Percentiles rank a stretch among this genome's conserved stretches.
These are phyloP conservation scores for Porcisia deanei DNA, from an alignment of 208 protist genomes.

Conservation along the genomic window DNA sequence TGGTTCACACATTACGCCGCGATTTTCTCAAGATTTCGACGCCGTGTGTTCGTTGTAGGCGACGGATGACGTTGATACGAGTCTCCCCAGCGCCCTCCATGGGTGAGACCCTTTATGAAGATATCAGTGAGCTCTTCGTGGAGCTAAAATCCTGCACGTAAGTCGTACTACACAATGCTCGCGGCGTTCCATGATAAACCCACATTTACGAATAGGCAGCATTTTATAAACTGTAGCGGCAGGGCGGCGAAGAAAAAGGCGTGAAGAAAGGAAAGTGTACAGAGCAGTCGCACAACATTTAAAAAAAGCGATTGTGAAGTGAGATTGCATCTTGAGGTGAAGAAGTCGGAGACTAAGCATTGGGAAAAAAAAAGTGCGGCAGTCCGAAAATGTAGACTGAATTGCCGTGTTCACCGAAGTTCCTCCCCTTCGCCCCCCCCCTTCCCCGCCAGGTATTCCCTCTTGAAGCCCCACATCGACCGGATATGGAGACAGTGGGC, in stretches of 20 bases:
- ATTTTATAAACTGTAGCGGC: not conserved
- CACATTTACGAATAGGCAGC: not conserved
- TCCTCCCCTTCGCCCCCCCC: too few species aligned
- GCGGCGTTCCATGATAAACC: not conserved
- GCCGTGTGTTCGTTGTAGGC: not conserved
- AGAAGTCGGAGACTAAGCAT: too few species aligned
- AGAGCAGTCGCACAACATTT: too few species aligned
- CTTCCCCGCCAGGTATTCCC: too few species aligned
- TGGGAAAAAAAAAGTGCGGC: too few species aligned
- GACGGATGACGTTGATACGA: constrained; percentile 6
- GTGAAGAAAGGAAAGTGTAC: not conserved
- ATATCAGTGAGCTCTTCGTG: constrained; percentile 6
- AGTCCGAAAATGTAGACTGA: too few species aligned
- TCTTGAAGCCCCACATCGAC: too few species aligned
- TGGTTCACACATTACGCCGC: not conserved
- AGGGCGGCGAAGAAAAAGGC: not conserved
- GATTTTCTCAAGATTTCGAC: not conserved
- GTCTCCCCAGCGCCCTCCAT: constrained; percentile 14
- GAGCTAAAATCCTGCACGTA: not conserved
- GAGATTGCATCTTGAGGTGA: too few species aligned
- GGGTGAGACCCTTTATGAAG: constrained; percentile 2
- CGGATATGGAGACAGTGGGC: too few species aligned
- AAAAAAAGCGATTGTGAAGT: too few species aligned
- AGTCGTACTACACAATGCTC: not conserved
- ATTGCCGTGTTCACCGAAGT: too few species aligned